Base-by-base conservation (phyloP, 2,329 filamentous ascomycete genomes). In the Venturia pyrina region DNA sequence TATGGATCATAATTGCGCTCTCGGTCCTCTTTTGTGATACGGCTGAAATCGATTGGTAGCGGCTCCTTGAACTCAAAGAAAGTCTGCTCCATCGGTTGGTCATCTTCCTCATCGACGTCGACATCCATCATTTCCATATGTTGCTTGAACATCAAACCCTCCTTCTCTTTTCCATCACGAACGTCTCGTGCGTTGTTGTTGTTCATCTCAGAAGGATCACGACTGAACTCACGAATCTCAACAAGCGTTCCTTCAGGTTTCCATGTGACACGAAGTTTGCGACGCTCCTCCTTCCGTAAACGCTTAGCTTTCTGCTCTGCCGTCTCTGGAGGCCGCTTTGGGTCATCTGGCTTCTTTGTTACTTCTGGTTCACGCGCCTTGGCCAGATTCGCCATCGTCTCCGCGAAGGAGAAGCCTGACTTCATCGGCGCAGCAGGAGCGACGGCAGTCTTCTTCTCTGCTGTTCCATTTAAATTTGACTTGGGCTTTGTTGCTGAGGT, bases 181-280 rank as follows among this genome's bases (percentile, higher is more conserved):
- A 88, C 88, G 74, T 92, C 89, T 62, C 85, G 85, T 81, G 90
- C 87, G 71, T 86, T 88, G 65, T 82, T 80, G 65, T 85, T 83
- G 65, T 89, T 83, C 70, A 91, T 88, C 72, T 92, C 89, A 1
- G 84, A 82, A 1, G 85, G 86, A 68, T 91, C 87, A 70, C 90
- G 89, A 65, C 86, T 85, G 76, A 93, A 92, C 62, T 87, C 78
- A 68, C 85, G 84, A 65, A 91, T 79, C 69, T 89, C 80, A 1
- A 87, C 87, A 40, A 93, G 80, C 40, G 86, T 83, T 21, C 83
- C 78, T 62, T 88, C 89, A 0, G 85, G 82, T 72, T 87, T 89
- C 82, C 89, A 93, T 7, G 78, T 83, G 6, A 93, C 90, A 15
- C 87, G 83, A 28, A 92, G 78, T 68, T 88, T 85, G 44, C 88